Evolutionary conservation across 208 protist species (phyloP).

Genomic region (Strigomonas culicis): DNA sequence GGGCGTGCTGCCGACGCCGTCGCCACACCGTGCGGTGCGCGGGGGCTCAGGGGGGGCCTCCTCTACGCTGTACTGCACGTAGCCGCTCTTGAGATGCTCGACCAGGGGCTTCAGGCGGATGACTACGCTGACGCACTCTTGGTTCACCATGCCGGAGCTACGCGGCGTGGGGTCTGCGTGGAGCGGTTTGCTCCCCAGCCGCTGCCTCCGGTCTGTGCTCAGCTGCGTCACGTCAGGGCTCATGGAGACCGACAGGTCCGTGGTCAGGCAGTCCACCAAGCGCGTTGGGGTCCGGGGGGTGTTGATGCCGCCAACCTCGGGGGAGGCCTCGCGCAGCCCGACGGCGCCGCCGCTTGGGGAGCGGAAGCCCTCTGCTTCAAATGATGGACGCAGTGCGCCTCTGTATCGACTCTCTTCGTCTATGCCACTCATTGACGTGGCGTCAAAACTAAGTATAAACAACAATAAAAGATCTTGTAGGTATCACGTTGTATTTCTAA

Average conservation of each 20-base stretch:
- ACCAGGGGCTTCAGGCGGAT: slow-evolving; percentile 27
- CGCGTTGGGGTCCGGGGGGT: too few species aligned
- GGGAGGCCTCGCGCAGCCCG: too few species aligned
- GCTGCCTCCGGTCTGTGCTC: background rate
- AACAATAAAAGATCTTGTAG: too few species aligned
- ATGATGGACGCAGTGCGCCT: too few species aligned
- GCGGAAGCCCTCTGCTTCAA: too few species aligned
- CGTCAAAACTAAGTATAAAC: too few species aligned
- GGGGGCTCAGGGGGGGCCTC: background rate
- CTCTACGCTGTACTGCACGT: slow-evolving; percentile 1
- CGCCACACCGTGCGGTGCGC: background rate
- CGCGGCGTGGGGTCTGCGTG: background rate
- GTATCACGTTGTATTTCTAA: background rate
- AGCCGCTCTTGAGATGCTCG: slow-evolving; percentile 2
- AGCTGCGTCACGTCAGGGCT: background rate
- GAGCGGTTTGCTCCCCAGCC: background rate
- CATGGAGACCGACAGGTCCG: too few species aligned
- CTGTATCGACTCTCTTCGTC: too few species aligned
- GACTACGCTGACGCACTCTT: slow-evolving; percentile 32
- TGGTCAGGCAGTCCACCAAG: too few species aligned
- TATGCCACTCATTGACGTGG: too few species aligned
- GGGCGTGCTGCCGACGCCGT: background rate
- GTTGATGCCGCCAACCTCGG: too few species aligned
- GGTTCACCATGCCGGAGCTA: background rate
- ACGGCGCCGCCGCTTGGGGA: too few species aligned